Evolutionary conservation across 495 filamentous ascomycete species (phyloP).

Genomic region (Penicillium steckii): DNA sequence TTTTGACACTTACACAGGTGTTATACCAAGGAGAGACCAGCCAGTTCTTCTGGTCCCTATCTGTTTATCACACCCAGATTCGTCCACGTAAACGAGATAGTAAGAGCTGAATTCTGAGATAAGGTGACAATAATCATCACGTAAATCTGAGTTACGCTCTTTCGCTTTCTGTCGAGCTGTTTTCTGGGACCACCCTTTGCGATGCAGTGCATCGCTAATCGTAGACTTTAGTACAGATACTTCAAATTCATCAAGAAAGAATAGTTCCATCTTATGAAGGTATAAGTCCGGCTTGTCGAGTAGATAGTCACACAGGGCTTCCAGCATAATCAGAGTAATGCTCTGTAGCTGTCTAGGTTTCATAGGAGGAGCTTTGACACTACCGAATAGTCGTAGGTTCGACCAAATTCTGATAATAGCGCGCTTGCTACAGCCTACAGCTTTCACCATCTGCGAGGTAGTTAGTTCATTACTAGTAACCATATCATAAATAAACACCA

Average conservation of each 20-base stretch:
- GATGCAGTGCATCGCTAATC: background rate
- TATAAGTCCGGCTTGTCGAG: conserved; percentile 27
- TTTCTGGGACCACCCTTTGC: conserved; percentile 30
- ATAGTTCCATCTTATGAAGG: background rate
- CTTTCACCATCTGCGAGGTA: conserved; percentile 11
- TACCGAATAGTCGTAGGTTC: conserved; percentile 28
- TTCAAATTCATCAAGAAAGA: conserved; percentile 32
- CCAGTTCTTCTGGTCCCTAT: no score
- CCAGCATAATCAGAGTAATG: conserved; percentile 27
- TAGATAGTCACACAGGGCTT: conserved; percentile 28
- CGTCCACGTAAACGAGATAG: background rate
- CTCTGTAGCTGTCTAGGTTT: conserved; percentile 12
- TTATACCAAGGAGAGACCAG: no score
- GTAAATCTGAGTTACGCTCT: conserved; percentile 27
- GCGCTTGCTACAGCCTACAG: background rate
- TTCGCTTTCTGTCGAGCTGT: conserved; percentile 26
- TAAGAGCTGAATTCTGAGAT: conserved; percentile 1
- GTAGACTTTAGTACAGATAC: conserved; percentile 11
- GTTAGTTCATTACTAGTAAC: conserved; percentile 1
- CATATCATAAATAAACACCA: conserved; percentile 3
- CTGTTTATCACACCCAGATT: no score
- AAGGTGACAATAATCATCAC: conserved; percentile 6
- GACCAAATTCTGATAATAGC: conserved; percentile 11
- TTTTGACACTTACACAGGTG: no score
- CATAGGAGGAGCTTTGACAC: conserved; percentile 22